A percentile compares a stretch with the other conserved stretches of the same genome.
phyloP scores from a whole-genome alignment of 352 stramenopile species.

The Phytophthora fragariaefolia region DNA sequence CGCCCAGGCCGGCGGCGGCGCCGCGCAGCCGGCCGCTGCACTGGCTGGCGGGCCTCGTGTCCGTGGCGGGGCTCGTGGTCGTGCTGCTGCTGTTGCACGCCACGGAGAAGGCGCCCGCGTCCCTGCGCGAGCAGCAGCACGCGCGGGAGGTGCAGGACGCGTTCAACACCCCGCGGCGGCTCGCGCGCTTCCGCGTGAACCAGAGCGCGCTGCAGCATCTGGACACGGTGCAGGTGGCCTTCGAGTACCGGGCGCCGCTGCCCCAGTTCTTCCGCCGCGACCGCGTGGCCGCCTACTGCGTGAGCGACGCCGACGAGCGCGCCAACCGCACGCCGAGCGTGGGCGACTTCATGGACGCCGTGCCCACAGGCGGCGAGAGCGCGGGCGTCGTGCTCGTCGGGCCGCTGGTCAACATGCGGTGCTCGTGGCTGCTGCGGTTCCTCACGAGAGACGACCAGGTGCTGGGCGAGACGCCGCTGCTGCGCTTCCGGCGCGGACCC shows the following conservation, averaged over 20 bases:
- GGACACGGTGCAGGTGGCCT: slow-evolving; percentile 42
- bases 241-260: slow-evolving; percentile 44
- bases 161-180: slow-evolving; percentile 24
- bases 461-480: slow-evolving; percentile 37
- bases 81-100: slow-evolving; percentile 21
- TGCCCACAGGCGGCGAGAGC: slow-evolving; percentile 29
- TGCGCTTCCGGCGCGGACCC: slow-evolving; percentile 42
- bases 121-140: slow-evolving; percentile 13
- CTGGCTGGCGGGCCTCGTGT: slow-evolving; percentile 13
- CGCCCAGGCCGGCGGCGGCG: slow-evolving; percentile 11
- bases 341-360: slow-evolving; percentile 33
- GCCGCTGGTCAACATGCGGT: slow-evolving; percentile 58
- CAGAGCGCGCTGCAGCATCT: slow-evolving; percentile 36
- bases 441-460: slow-evolving; percentile 34
- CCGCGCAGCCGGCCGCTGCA: slow-evolving; percentile 17
- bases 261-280: slow-evolving; percentile 32
- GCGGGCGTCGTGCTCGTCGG: slow-evolving; percentile 39
- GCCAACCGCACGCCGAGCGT: slow-evolving; percentile 22
- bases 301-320: slow-evolving; percentile 31
- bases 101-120: slow-evolving; percentile 14
- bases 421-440: slow-evolving; percentile 53
- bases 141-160: slow-evolving; percentile 24
- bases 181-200: slow-evolving; percentile 41
- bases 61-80: slow-evolving; percentile 27
- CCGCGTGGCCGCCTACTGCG: slow-evolving; percentile 41